A percentile compares a stretch with the other conserved stretches of the same genome.
Evolutionary conservation across 2,329 filamentous ascomycete species (phyloP).

Genomic region (Orbilia brochopaga): DNA sequence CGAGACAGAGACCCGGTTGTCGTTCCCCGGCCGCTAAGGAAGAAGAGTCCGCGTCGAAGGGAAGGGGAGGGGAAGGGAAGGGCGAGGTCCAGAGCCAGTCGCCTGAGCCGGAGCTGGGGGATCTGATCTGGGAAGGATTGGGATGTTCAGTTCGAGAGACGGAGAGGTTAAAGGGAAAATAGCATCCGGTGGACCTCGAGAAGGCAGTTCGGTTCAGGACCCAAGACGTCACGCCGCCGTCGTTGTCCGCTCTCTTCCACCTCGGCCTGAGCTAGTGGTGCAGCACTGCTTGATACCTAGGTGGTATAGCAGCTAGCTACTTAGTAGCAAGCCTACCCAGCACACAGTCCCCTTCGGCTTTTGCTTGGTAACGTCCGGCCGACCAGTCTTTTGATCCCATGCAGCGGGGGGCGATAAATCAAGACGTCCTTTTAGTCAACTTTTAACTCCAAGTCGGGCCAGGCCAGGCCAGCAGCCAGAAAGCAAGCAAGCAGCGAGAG

Average conservation of each 20-base stretch:
- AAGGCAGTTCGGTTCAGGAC: background rate
- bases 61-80: too few relatives aligned
- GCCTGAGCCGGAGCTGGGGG: background rate
- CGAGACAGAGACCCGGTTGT: conserved; percentile 40
- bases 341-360: too few relatives aligned
- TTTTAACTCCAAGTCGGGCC: background rate
- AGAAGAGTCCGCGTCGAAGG: background rate
- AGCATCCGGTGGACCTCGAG: background rate
- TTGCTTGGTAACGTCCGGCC: too few relatives aligned
- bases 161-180: background rate
- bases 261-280: too few relatives aligned
- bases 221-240: background rate
- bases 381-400: background rate
- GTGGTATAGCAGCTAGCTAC: background rate
- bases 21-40: conserved; percentile 42
- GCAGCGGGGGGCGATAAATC: background rate
- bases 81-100: conserved; percentile 14
- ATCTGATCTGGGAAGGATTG: background rate
- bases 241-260: background rate
- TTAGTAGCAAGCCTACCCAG: too few relatives aligned
- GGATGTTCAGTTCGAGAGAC: background rate
- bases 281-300: too few relatives aligned
- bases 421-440: background rate
- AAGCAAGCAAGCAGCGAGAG: background rate
- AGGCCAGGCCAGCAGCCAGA: background rate